These are phyloP conservation scores for Fusarium floridanum DNA, from an alignment of 2,329 filamentous ascomycete genomes.

Conservation along the genomic window DNA sequence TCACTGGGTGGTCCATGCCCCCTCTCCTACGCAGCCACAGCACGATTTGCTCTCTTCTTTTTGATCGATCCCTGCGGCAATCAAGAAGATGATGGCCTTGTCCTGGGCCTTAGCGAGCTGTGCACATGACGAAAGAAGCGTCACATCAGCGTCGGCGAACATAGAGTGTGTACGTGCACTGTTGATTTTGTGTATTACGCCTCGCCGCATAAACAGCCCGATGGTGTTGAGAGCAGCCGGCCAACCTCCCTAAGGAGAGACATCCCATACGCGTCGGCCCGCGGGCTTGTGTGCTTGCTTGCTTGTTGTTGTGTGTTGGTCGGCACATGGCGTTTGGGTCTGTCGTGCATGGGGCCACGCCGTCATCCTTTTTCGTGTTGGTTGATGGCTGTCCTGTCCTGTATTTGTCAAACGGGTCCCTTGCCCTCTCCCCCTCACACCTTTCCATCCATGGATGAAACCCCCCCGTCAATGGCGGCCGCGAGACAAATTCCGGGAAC, in stretches of 20 bases:
- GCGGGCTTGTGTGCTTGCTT: background rate
- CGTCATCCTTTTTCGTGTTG: background rate
- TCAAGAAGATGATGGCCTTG: background rate
- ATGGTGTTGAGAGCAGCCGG: no score
- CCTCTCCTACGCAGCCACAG: background rate
- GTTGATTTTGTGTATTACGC: background rate
- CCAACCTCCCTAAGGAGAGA: background rate
- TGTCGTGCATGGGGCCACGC: background rate
- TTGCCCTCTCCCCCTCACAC: constrained; percentile 4
- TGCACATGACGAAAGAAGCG: constrained; percentile 1
- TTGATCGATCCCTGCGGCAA: constrained; percentile 7
- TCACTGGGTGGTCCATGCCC: background rate
- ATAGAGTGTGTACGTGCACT: background rate
- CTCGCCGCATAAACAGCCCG: background rate
- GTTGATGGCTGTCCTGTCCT: constrained; percentile 1
- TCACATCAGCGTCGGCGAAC: constrained; percentile 2
- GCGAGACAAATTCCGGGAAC: constrained; percentile 10
- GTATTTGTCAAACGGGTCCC: background rate
- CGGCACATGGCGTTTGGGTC: constrained; percentile 5
- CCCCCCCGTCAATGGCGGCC: background rate
- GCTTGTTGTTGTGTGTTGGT: background rate
- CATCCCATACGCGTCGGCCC: constrained; percentile 5
- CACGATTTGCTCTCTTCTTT: background rate
- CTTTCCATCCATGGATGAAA: background rate
- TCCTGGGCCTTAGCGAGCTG: background rate